phyloP scores from a whole-genome alignment of 116 monocot genomes.

The Cymodocea nodosa region DNA sequence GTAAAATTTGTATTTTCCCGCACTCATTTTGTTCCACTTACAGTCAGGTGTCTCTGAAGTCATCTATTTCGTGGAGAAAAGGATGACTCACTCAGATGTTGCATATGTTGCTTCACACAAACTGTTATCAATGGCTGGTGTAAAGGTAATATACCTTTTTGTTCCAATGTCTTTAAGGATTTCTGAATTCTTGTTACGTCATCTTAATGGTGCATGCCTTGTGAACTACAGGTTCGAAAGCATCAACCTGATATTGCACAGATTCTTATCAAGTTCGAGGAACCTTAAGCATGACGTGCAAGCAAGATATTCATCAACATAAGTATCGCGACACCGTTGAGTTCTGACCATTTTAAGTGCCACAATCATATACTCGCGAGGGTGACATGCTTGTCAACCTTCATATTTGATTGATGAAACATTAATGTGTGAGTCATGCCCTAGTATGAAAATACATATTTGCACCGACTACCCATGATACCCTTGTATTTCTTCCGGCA shows the following conservation, averaged over 20 bases:
- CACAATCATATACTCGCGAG: too few relatives aligned
- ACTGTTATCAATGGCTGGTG: conserved; percentile 68
- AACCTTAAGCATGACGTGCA: conserved; percentile 5
- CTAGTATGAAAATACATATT: too few relatives aligned
- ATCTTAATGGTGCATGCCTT: too few relatives aligned
- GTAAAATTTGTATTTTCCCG: background rate
- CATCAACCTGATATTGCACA: conserved; percentile 72
- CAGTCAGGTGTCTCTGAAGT: conserved; percentile 94
- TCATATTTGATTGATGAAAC: too few relatives aligned
- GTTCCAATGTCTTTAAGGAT: background rate
- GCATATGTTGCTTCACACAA: conserved; percentile 68
- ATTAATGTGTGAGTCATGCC: too few relatives aligned
- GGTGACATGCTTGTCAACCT: too few relatives aligned
- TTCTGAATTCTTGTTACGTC: background rate
- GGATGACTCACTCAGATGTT: conserved; percentile 35
- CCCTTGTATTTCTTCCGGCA: too few relatives aligned
- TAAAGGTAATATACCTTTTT: conserved; percentile 33
- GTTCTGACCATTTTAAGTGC: too few relatives aligned
- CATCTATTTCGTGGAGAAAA: conserved; percentile 91
- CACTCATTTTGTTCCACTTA: conserved; percentile 7
- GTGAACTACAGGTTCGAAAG: conserved; percentile 43
- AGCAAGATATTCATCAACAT: background rate
- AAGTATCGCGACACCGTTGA: background rate
- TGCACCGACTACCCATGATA: too few relatives aligned
- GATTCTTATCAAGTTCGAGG: conserved; percentile 50